A percentile compares a stretch with the other conserved stretches of the same genome.
Conservation (phyloP, 345 rosid species). For the Pugionium dolabratum region DNA sequence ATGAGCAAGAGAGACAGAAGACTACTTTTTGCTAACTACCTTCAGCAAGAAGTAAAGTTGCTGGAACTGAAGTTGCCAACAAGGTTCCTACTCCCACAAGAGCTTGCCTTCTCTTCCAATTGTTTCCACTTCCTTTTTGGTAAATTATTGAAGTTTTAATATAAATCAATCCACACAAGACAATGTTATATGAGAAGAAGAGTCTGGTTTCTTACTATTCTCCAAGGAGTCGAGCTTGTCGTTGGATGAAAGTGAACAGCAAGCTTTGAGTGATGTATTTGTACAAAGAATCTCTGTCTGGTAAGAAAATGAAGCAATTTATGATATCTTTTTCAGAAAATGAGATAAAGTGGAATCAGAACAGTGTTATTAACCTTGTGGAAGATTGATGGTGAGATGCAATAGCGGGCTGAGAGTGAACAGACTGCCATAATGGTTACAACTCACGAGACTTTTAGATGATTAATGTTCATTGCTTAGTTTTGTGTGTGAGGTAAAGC, state of each 20-base stretch:
- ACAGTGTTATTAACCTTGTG: conserved; percentile 45
- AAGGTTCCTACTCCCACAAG: conserved; percentile 66
- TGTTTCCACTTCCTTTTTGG: conserved; percentile 36
- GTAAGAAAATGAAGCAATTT: conserved; percentile 20
- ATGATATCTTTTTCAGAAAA: neutral
- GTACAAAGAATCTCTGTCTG: conserved; percentile 42
- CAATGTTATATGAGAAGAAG: conserved; percentile 12
- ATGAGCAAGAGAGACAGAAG: conserved; percentile 2
- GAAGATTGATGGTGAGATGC: conserved; percentile 48
- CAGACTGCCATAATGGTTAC: conserved; percentile 53
- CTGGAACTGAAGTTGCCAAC: conserved; percentile 53
- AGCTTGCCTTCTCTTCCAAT: conserved; percentile 60
- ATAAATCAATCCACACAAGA: neutral
- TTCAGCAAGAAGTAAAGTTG: conserved; percentile 61
- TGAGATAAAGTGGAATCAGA: neutral
- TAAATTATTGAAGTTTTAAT: neutral
- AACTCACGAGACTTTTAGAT: conserved; percentile 6
- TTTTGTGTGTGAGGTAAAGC: conserved; percentile 1
- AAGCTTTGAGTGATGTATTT: conserved; percentile 42
- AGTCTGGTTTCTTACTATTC: conserved; percentile 47
- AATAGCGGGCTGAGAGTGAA: conserved; percentile 50
- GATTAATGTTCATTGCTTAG: conserved; percentile 12
- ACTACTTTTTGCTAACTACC: conserved; percentile 43
- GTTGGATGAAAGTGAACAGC: conserved; percentile 33
- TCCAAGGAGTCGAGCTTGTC: conserved; percentile 29